A percentile compares a stretch with the other conserved stretches of the same genome.
These are phyloP conservation scores for Stachybotrys chlorohalonatus DNA, from an alignment of 2,329 filamentous ascomycete species.

Conservation along the genomic window DNA sequence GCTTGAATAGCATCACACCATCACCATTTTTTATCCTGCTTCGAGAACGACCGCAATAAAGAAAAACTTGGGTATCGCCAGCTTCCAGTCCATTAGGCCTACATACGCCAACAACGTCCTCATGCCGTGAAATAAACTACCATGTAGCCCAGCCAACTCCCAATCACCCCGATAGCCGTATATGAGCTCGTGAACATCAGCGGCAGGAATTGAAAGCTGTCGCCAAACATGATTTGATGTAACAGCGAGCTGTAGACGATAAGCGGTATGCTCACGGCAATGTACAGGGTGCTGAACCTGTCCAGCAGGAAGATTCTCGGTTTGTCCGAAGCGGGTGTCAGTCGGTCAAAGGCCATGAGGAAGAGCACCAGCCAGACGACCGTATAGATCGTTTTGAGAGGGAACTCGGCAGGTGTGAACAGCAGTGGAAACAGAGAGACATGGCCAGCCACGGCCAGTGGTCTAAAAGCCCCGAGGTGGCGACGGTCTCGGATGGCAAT, in stretches of 20 bases:
- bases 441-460: slow-evolving; percentile 85
- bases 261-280: slow-evolving; percentile 79
- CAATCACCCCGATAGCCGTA: slow-evolving; percentile 85
- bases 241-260: slow-evolving; percentile 81
- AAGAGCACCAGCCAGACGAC: slow-evolving; percentile 86
- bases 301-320: slow-evolving; percentile 85
- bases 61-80: too few relatives aligned
- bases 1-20: too few relatives aligned
- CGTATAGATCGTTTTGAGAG: slow-evolving; percentile 88
- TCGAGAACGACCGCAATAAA: too few relatives aligned
- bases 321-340: slow-evolving; percentile 74
- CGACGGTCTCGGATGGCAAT: slow-evolving; percentile 84
- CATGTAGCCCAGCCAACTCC: slow-evolving; percentile 91
- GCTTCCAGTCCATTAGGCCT: too few relatives aligned
- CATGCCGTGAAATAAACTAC: slow-evolving; percentile 74
- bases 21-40: too few relatives aligned
- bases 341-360: slow-evolving; percentile 73
- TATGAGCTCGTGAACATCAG: slow-evolving; percentile 97
- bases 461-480: slow-evolving; percentile 84
- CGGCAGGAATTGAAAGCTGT: slow-evolving; percentile 79
- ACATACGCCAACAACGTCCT: neutral
- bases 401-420: slow-evolving; percentile 87
- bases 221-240: slow-evolving; percentile 76
- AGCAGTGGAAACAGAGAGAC: slow-evolving; percentile 91
- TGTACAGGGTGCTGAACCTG: slow-evolving; percentile 82